Evolutionary conservation across 148 eudicot species (phyloP).

Genomic region (Vaccinium macrocarpon): DNA sequence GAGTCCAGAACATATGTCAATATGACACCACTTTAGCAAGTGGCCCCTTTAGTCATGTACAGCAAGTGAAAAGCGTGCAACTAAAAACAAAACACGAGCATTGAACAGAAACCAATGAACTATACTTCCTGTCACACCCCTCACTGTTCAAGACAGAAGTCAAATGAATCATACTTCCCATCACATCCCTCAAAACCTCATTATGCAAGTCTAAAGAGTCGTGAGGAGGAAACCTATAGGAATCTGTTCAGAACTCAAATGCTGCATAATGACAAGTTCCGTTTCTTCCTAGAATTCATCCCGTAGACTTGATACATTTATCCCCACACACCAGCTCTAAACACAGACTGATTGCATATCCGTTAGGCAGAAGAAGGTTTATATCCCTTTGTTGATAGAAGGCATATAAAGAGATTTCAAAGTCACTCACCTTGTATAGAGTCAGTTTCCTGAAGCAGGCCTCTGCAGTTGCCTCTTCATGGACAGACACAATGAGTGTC

Average conservation of each 20-base stretch:
- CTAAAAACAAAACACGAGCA: background rate
- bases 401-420: background rate
- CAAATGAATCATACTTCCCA: too few relatives aligned
- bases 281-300: background rate
- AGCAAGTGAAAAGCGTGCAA: background rate
- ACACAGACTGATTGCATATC: background rate
- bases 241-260: background rate
- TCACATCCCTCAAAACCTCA: background rate
- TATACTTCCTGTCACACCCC: background rate
- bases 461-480: slow-evolving; percentile 79
- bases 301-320: background rate
- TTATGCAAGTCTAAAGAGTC: background rate
- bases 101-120: slow-evolving; percentile 2
- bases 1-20: background rate
- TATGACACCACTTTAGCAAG: background rate
- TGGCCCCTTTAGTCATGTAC: background rate
- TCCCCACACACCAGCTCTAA: background rate
- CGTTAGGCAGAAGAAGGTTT: background rate
- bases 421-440: slow-evolving; percentile 66
- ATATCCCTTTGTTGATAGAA: background rate
- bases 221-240: background rate
- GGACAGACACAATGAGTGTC: slow-evolving; percentile 57
- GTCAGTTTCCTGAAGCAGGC: slow-evolving; percentile 63
- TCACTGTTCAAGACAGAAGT: background rate
- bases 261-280: background rate